Evolutionary conservation across 2,329 filamentous ascomycete species (phyloP).

Genomic region (Oidium heveae): DNA sequence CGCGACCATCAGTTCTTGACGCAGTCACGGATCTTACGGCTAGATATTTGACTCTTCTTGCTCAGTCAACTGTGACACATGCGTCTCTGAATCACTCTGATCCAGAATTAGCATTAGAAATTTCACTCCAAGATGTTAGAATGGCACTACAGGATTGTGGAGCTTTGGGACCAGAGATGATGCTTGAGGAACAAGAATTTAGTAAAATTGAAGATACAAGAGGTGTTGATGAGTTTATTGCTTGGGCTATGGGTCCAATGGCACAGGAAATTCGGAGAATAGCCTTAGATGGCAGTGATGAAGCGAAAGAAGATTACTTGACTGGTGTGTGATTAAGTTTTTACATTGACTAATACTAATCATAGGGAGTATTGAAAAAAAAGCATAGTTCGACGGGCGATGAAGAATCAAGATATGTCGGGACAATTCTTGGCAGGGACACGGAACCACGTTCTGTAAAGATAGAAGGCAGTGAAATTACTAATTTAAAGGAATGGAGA

Average conservation of each 20-base stretch:
- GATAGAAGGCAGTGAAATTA: constrained; percentile 51
- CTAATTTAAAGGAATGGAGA: constrained; percentile 42
- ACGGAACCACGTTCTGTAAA: constrained; percentile 46
- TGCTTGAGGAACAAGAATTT: constrained; percentile 37
- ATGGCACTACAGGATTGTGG: constrained; percentile 67
- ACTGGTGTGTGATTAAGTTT: constrained; percentile 21
- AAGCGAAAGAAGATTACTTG: constrained; percentile 43
- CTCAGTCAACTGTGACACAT: constrained; percentile 44
- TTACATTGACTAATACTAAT: constrained; percentile 2
- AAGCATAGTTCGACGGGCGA: constrained; percentile 80
- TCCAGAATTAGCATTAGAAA: constrained; percentile 31
- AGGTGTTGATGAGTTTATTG: constrained; percentile 53
- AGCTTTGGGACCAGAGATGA: constrained; percentile 41
- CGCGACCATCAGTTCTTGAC: constrained; percentile 55
- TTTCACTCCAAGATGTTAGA: constrained; percentile 53
- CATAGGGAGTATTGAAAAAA: constrained; percentile 47
- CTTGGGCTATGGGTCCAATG: constrained; percentile 49
- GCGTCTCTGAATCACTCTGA: constrained; percentile 36
- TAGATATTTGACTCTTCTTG: constrained; percentile 54
- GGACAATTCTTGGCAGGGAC: constrained; percentile 55
- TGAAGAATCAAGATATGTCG: constrained; percentile 65
- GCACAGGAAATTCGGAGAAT: constrained; percentile 64
- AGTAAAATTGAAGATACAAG: constrained; percentile 48
- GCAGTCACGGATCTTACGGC: constrained; percentile 68
- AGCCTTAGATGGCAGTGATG: constrained; percentile 43